Conservation (phyloP, 2,329 filamentous ascomycete genomes). For the Myrmaecium sp. region DNA sequence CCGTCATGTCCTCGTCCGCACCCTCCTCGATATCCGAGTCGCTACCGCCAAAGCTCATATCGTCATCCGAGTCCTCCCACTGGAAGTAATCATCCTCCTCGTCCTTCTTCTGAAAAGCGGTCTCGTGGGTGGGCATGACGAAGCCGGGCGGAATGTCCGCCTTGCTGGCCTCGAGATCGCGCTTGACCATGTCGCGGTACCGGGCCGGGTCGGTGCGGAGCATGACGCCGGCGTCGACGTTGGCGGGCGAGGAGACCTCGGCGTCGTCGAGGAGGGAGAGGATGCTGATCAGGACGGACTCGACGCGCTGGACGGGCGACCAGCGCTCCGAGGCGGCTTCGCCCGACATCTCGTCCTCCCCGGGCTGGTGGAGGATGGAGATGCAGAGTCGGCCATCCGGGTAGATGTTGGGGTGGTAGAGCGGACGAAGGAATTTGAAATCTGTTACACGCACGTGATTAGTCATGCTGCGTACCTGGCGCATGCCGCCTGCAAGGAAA, state of each 20-base stretch:
- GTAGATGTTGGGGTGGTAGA: slow-evolving; percentile 92
- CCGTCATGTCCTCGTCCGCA: slow-evolving; percentile 44
- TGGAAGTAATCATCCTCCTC: slow-evolving; percentile 43
- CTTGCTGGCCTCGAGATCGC: slow-evolving; percentile 57
- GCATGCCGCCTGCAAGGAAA: not conserved
- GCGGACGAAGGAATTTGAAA: slow-evolving; percentile 66
- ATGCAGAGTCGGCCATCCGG: slow-evolving; percentile 83
- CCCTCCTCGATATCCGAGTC: slow-evolving; percentile 36
- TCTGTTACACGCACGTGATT: too few relatives aligned
- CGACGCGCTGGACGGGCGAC: slow-evolving; percentile 85
- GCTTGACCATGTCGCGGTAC: slow-evolving; percentile 54
- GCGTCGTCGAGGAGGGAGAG: slow-evolving; percentile 85
- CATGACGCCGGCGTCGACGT: slow-evolving; percentile 81
- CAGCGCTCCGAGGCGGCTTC: slow-evolving; percentile 82
- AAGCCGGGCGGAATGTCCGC: slow-evolving; percentile 65
- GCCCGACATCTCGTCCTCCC: slow-evolving; percentile 83
- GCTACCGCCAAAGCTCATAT: slow-evolving; percentile 54
- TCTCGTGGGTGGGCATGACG: slow-evolving; percentile 59
- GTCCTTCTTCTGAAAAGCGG: slow-evolving; percentile 46
- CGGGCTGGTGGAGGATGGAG: slow-evolving; percentile 83
- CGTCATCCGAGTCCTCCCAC: slow-evolving; percentile 31
- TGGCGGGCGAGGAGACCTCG: slow-evolving; percentile 83
- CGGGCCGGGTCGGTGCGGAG: slow-evolving; percentile 54
- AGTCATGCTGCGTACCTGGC: too few relatives aligned
- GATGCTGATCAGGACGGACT: slow-evolving; percentile 86